Conservation (phyloP, 2,329 filamentous ascomycete genomes). For the Calonectria hongkongensis region DNA sequence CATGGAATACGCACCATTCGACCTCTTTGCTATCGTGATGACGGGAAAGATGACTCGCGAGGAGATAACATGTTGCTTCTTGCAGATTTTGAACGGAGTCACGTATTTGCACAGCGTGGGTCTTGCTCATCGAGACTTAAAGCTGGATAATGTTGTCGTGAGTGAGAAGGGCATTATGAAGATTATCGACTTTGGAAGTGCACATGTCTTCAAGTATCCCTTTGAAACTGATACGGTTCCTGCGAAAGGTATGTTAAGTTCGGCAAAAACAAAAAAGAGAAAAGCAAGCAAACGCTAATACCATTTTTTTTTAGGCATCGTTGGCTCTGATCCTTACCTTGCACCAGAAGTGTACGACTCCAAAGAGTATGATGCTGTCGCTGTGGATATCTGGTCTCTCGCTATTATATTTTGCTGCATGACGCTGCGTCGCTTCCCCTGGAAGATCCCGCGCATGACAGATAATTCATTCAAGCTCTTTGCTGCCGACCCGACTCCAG, state of each 20-base stretch:
- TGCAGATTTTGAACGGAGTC: constrained; percentile 96
- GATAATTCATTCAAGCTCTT: constrained; percentile 98
- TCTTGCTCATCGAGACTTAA: constrained; percentile 94
- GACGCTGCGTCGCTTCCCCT: constrained; percentile 94
- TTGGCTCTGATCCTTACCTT: constrained; percentile 94
- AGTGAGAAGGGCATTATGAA: constrained; percentile 99
- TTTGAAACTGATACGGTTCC: constrained; percentile 83
- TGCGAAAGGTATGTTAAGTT: constrained; percentile 60
- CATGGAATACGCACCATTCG: constrained; percentile 98
- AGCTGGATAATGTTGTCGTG: constrained; percentile 98
- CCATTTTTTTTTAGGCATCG: constrained; percentile 67
- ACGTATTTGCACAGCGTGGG: constrained; percentile 97
- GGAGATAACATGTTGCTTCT: constrained; percentile 91
- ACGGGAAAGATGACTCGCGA: constrained; percentile 96
- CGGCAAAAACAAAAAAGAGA: too few species aligned
- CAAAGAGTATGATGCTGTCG: constrained; percentile 93
- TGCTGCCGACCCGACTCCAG: constrained; percentile 87
- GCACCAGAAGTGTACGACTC: constrained; percentile 97
- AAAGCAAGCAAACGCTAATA: constrained; percentile 39
- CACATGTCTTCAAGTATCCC: constrained; percentile 96
- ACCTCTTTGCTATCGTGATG: constrained; percentile 99
- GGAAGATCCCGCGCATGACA: constrained; percentile 93
- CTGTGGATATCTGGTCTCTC: constrained; percentile 97
- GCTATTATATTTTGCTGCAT: constrained; percentile 99
- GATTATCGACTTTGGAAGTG: constrained; percentile 98